A percentile compares a stretch with the other conserved stretches of the same genome.
Evolutionary conservation across 371 early-diverging fungal genomes (phyloP).

Genomic region (Mortierella sp.): DNA sequence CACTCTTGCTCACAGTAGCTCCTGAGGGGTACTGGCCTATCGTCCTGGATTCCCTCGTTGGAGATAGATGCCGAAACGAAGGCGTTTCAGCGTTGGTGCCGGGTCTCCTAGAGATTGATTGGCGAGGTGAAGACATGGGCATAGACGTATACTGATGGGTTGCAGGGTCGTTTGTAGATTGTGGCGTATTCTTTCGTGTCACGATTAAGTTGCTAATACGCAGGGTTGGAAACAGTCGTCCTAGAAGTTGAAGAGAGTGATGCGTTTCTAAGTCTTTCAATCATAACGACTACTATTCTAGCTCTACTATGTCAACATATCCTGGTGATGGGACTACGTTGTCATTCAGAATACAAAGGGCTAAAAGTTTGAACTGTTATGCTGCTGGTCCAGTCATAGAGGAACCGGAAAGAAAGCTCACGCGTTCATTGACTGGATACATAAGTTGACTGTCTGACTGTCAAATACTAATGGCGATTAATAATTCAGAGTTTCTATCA

Average conservation of each 20-base stretch:
- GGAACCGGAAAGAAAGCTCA: neutral
- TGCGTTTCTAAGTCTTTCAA: too few relatives aligned
- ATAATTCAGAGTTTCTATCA: neutral
- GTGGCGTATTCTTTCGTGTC: conserved; percentile 22
- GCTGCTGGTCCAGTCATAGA: too few relatives aligned
- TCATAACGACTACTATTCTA: too few relatives aligned
- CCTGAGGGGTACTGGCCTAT: conserved; percentile 34
- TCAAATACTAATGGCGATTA: conserved; percentile 1
- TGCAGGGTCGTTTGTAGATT: conserved; percentile 5
- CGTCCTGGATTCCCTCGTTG: conserved; percentile 14
- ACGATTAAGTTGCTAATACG: neutral
- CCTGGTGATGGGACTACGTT: too few relatives aligned
- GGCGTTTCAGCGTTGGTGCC: neutral
- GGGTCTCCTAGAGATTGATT: conserved; percentile 4
- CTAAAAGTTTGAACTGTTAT: too few relatives aligned
- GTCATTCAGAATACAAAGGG: too few relatives aligned
- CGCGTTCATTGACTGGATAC: neutral
- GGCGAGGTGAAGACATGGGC: conserved; percentile 24
- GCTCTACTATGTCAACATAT: too few relatives aligned
- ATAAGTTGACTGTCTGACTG: too few relatives aligned
- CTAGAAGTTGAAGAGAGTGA: neutral
- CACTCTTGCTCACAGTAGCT: neutral
- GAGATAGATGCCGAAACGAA: conserved; percentile 19
- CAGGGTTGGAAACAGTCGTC: neutral
- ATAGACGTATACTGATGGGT: conserved; percentile 14